These are phyloP conservation scores for Hypoxylon lienhwacheense DNA, from an alignment of 495 filamentous ascomycete genomes.

Conservation along the genomic window DNA sequence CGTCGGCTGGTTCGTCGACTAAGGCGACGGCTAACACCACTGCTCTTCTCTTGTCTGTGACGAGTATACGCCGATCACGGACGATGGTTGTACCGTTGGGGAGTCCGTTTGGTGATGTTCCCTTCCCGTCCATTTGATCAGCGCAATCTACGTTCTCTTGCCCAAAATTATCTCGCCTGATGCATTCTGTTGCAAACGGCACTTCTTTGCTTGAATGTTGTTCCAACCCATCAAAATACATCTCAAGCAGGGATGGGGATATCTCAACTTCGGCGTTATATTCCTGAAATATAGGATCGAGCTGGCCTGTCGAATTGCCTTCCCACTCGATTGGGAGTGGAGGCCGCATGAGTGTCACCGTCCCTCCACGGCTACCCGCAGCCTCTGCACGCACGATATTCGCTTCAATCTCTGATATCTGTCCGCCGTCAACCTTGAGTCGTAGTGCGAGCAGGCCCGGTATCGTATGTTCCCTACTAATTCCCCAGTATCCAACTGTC, in stretches of 20 bases:
- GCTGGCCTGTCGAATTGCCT: constrained; percentile 14
- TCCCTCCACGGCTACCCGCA: constrained; percentile 23
- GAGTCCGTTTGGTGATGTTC: constrained; percentile 28
- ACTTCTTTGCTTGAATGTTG: constrained; percentile 30
- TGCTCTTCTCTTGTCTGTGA: constrained; percentile 11
- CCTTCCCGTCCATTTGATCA: constrained; percentile 27
- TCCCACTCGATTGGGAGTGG: constrained; percentile 34
- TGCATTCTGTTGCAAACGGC: constrained; percentile 18
- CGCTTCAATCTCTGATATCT: constrained; percentile 40
- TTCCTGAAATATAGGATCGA: constrained; percentile 17
- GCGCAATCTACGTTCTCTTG: constrained; percentile 25
- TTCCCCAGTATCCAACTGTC: constrained; percentile 34
- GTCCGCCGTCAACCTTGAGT: constrained; percentile 25
- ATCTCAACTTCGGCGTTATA: constrained; percentile 2
- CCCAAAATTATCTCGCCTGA: constrained; percentile 26
- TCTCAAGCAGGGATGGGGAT: constrained; percentile 5
- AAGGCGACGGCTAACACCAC: constrained; percentile 26
- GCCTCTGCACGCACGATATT: constrained; percentile 26
- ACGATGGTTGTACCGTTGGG: constrained; percentile 23
- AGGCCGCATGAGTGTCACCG: constrained; percentile 34
- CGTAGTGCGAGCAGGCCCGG: constrained; percentile 35
- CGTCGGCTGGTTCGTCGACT: constrained; percentile 31
- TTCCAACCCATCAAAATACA: constrained; percentile 29
- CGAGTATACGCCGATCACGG: constrained; percentile 28
- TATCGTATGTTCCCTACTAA: constrained; percentile 30